These are phyloP conservation scores for Knufia petricola DNA, from an alignment of 2,329 filamentous ascomycete genomes.

Conservation along the genomic window DNA sequence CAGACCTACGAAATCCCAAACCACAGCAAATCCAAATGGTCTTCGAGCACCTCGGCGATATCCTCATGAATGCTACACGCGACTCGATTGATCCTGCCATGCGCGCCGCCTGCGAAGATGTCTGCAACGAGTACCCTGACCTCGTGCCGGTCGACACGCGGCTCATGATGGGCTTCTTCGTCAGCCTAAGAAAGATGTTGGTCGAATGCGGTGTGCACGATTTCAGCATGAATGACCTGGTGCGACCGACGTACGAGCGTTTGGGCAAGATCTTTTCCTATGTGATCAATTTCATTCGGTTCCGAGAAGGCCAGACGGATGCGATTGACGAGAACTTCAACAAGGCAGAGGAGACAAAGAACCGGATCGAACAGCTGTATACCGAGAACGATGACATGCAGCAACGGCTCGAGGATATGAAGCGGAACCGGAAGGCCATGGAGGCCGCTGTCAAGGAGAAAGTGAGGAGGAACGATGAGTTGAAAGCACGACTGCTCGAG, in stretches of 20 bases:
- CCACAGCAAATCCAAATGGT: constrained; percentile 92
- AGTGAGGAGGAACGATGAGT: constrained; percentile 71
- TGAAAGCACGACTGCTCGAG: constrained; percentile 73
- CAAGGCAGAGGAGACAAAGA: constrained; percentile 75
- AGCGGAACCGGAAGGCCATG: constrained; percentile 66
- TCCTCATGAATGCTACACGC: constrained; percentile 85
- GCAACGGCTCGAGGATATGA: constrained; percentile 67
- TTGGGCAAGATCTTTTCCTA: constrained; percentile 94
- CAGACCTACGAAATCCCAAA: constrained; percentile 88
- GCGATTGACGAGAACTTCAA: constrained; percentile 93
- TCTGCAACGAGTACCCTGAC: constrained; percentile 75
- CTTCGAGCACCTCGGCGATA: constrained; percentile 93
- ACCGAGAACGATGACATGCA: constrained; percentile 82
- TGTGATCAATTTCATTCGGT: constrained; percentile 96
- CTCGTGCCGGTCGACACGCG: constrained; percentile 77
- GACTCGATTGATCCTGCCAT: constrained; percentile 92
- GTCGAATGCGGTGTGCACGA: constrained; percentile 82
- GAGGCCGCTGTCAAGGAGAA: constrained; percentile 77
- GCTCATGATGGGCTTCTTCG: constrained; percentile 93
- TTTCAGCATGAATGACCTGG: constrained; percentile 86
- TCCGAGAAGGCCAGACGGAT: constrained; percentile 81
- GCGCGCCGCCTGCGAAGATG: constrained; percentile 75
- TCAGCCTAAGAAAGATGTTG: constrained; percentile 68
- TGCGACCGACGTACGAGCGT: constrained; percentile 79
- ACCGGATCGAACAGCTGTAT: constrained; percentile 77